Percentiles rank a stretch among this genome's conserved stretches.
Conservation (phyloP, 2,329 filamentous ascomycete species). For the Dactylellina drechsleri region DNA sequence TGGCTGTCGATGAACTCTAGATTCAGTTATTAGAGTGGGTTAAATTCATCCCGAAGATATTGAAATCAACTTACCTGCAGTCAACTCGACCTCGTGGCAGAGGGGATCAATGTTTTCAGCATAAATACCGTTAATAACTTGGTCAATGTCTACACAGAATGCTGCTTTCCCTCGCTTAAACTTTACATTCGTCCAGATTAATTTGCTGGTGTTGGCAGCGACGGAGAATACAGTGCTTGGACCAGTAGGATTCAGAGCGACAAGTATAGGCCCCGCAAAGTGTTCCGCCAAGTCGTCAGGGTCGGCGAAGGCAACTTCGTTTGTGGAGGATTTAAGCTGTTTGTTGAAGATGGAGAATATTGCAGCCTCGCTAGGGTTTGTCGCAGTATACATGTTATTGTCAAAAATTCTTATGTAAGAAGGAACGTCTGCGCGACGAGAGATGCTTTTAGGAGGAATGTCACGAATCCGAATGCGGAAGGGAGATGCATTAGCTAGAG, state of each 20-base stretch:
- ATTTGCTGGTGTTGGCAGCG: not conserved
- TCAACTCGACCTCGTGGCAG: slow-evolving; percentile 26
- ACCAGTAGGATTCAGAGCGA: not conserved
- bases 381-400: slow-evolving; percentile 18
- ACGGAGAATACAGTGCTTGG: slow-evolving; percentile 31
- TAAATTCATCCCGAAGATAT: not conserved
- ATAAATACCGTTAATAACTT: slow-evolving; percentile 39
- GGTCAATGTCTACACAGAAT: slow-evolving; percentile 37
- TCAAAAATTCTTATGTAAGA: slow-evolving; percentile 35
- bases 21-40: not conserved
- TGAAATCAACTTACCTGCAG: slow-evolving; percentile 14
- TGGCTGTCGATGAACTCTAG: not conserved
- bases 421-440: slow-evolving; percentile 7
- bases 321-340: slow-evolving; percentile 10
- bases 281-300: slow-evolving; percentile 8
- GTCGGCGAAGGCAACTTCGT: slow-evolving; percentile 24
- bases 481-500: not conserved
- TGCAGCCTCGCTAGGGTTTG: not conserved
- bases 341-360: slow-evolving; percentile 26
- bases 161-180: slow-evolving; percentile 26
- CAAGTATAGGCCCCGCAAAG: slow-evolving; percentile 23
- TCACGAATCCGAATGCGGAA: slow-evolving; percentile 39
- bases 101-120: slow-evolving; percentile 15
- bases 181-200: slow-evolving; percentile 24
- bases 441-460: not conserved